These are phyloP conservation scores for Dissoconium aciculare DNA, from an alignment of 2,329 filamentous ascomycete genomes.

Conservation along the genomic window DNA sequence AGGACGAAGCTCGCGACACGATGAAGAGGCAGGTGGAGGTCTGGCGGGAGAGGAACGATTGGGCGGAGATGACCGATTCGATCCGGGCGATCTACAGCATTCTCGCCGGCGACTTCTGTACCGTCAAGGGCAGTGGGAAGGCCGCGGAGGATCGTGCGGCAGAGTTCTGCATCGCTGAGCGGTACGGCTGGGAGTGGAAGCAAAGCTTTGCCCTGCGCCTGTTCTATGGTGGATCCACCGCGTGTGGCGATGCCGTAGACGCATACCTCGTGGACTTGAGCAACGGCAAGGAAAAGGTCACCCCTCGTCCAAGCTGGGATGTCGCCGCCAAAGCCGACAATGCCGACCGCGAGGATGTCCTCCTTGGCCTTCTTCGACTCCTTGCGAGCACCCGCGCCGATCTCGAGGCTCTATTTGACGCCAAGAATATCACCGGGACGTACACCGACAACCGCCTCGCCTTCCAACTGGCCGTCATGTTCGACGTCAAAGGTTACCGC, in stretches of 20 bases:
- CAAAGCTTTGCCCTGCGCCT: slow-evolving; percentile 82
- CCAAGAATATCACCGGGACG: slow-evolving; percentile 61
- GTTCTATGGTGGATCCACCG: slow-evolving; percentile 64
- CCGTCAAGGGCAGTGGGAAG: slow-evolving; percentile 62
- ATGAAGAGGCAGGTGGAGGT: slow-evolving; percentile 67
- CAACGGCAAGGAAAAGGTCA: slow-evolving; percentile 51
- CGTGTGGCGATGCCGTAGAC: slow-evolving; percentile 56
- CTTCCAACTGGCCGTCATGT: slow-evolving; percentile 65
- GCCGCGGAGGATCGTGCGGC: slow-evolving; percentile 66
- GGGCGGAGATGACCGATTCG: slow-evolving; percentile 74
- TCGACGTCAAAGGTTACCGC: slow-evolving; percentile 22
- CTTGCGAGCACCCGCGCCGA: slow-evolving; percentile 21
- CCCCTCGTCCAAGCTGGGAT: slow-evolving; percentile 52
- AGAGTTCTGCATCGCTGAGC: slow-evolving; percentile 67
- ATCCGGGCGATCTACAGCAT: slow-evolving; percentile 82
- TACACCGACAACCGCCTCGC: slow-evolving; percentile 60
- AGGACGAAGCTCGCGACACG: slow-evolving; percentile 52
- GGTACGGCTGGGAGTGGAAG: slow-evolving; percentile 81
- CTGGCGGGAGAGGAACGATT: slow-evolving; percentile 69
- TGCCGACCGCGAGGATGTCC: slow-evolving; percentile 50
- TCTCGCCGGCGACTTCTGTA: slow-evolving; percentile 71
- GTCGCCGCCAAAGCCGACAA: slow-evolving; percentile 1
- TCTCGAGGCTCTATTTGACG: slow-evolving; percentile 57
- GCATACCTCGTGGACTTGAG: slow-evolving; percentile 60
- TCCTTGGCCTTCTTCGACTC: slow-evolving; percentile 76